phyloP scores from a whole-genome alignment of 78 protist genomes.

The Fonticula alba region DNA sequence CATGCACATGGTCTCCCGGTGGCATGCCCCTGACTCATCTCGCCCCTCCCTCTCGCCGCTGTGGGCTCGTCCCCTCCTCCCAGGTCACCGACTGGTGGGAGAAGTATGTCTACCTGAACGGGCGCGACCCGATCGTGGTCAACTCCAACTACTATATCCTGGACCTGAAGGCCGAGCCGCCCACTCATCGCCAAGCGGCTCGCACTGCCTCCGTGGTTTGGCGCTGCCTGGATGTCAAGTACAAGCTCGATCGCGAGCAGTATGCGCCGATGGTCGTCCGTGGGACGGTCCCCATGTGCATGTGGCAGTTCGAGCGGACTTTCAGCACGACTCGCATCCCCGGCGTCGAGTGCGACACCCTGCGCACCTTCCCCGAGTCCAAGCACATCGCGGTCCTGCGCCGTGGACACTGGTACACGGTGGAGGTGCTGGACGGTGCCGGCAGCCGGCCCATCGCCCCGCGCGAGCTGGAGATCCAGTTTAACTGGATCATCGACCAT shows the following conservation, averaged over 20 bases:
- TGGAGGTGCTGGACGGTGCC: not conserved
- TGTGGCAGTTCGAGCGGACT: constrained; percentile 32
- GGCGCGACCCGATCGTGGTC: constrained; percentile 27
- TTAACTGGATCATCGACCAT: not conserved
- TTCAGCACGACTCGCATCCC: constrained; percentile 36
- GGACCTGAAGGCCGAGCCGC: not conserved
- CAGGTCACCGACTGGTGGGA: constrained; percentile 52
- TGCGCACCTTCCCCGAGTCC: not conserved
- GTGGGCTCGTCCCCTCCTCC: not conserved
- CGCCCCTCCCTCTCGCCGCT: not conserved
- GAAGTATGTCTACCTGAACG: constrained; percentile 37
- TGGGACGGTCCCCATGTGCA: constrained; percentile 42
- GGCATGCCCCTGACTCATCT: no score
- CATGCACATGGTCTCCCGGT: no score
- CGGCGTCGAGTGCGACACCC: constrained; percentile 1
- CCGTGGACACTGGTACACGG: constrained; percentile 1
- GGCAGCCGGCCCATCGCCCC: not conserved
- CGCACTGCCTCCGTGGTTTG: constrained; percentile 18
- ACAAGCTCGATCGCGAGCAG: constrained; percentile 14
- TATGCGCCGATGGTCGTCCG: constrained; percentile 5
- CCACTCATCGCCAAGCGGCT: constrained; percentile 10
- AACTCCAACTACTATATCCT: constrained; percentile 43
- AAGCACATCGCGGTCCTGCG: constrained; percentile 6
- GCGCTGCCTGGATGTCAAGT: not conserved
- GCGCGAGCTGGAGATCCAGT: constrained; percentile 8